A percentile compares a stretch with the other conserved stretches of the same genome.
Evolutionary conservation across 495 filamentous ascomycete species (phyloP).

Genomic region (Penicillium simplicissimum): DNA sequence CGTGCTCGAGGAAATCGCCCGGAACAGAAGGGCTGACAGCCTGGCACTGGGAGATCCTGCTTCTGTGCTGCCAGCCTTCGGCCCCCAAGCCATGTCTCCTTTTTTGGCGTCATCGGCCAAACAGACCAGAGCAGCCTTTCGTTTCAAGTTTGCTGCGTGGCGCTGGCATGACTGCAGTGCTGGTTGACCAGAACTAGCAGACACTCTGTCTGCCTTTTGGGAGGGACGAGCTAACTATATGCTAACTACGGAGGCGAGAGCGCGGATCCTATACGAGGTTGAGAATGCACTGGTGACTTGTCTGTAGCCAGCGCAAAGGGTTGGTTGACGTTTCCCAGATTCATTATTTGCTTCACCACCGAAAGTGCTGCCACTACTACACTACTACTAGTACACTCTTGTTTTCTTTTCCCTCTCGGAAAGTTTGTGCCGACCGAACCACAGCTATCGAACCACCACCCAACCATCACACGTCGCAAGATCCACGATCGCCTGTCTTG

Average conservation of each 20-base stretch:
- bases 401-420: neutral
- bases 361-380: too few species aligned
- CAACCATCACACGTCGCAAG: neutral
- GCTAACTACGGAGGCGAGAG: neutral
- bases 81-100: neutral
- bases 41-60: constrained; percentile 1
- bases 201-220: neutral
- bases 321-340: too few species aligned
- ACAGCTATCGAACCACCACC: neutral
- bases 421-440: neutral
- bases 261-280: too few species aligned
- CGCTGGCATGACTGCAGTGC: constrained; percentile 2
- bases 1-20: constrained; percentile 7
- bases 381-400: neutral
- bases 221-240: neutral
- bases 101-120: constrained; percentile 6
- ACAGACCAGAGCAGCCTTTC: neutral
- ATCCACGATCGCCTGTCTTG: constrained; percentile 10
- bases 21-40: neutral
- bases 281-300: too few species aligned
- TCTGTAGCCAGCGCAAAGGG: too few species aligned
- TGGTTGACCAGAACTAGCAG: neutral
- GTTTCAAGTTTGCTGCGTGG: constrained; percentile 10
- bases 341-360: too few species aligned
- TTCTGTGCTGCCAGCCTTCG: neutral